Conservation (phyloP, 768 basidiomycete genomes). For the Leccinum olivaceopallidum region DNA sequence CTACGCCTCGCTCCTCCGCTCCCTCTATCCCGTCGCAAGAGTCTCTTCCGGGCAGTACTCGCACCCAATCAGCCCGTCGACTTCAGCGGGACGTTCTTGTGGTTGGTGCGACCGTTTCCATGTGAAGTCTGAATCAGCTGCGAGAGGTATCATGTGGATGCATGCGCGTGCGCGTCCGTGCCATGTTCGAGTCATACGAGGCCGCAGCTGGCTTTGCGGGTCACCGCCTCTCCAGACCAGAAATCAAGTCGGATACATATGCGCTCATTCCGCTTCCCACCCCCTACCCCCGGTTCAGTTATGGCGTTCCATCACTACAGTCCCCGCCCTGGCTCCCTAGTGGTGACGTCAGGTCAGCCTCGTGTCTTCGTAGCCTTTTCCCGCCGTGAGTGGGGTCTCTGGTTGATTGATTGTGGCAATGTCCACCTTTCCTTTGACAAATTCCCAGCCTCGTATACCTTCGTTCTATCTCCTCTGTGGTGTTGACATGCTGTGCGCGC, state of each 20-base stretch:
- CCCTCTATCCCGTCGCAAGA: no score
- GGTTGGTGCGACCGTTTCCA: no score
- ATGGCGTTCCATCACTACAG: background rate
- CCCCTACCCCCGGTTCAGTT: background rate
- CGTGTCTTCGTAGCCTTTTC: slow-evolving; percentile 1
- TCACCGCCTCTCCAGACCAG: no score
- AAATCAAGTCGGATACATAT: background rate
- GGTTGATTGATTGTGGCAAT: slow-evolving; percentile 3
- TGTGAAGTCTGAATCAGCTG: no score
- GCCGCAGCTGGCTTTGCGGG: no score
- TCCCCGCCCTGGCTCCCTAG: slow-evolving; percentile 19
- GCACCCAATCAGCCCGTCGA: no score
- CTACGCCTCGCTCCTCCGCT: no score
- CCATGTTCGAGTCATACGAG: no score
- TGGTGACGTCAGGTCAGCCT: slow-evolving; percentile 2
- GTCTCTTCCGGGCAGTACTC: no score
- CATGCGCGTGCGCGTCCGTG: no score
- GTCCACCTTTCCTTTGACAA: background rate
- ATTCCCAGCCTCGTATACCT: background rate
- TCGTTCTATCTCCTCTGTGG: background rate
- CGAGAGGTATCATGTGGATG: no score
- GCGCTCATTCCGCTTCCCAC: slow-evolving; percentile 10
- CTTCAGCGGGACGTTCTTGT: no score
- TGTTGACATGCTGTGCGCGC: slow-evolving; percentile 9
- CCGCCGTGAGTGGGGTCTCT: background rate